Base-by-base conservation (phyloP, 257 asterid genomes). In the Ballota nigra region DNA sequence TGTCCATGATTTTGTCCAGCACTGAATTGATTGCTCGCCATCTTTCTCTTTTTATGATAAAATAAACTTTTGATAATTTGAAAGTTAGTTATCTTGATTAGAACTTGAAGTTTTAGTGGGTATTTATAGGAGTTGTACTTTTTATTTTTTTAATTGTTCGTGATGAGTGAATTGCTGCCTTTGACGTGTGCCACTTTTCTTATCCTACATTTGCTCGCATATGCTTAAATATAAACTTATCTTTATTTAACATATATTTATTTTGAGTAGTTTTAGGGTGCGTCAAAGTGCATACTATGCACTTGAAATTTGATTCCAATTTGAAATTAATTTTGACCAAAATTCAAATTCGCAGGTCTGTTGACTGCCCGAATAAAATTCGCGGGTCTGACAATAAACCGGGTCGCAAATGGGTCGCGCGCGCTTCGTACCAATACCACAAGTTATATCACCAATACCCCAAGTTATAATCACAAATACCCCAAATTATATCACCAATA, bases 1-100 rank as follows among this genome's bases (percentile, higher is more conserved):
- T 71, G 20, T 29, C 85, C 83, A 7, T 38, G 91, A 23, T 13
- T 49, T 28, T 80, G 84, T 69, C 89, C 96, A 1, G 91, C 91
- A 18, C 76, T 83, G 66, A 75, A 79, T 56, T 82, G 85, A 33
- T 66, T 20, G 70, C 79, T 79, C 72, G 92, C 80, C 92, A 89
- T 89, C 36, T 78, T 85, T 53, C 19, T 22, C 7, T 15, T 43
- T 59, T 36, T 2, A 24, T 4, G 8, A 6, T 28, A 40, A 47
- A 20, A 18, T 22, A 36, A 38, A 53, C 0, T 6, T 0, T 3
- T 9, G 29, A 3, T 22, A 13, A 13, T 10, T 26, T 24, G 20
- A 16, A 64, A 57, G n/a, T 55, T 8, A 1, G 2, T 3, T 40
- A 41, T 11, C 2, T 43, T 24, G 29, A 28, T 57, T 29, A 20